Conservation (phyloP, 164 flowering plant species). For the Piper betle region DNA sequence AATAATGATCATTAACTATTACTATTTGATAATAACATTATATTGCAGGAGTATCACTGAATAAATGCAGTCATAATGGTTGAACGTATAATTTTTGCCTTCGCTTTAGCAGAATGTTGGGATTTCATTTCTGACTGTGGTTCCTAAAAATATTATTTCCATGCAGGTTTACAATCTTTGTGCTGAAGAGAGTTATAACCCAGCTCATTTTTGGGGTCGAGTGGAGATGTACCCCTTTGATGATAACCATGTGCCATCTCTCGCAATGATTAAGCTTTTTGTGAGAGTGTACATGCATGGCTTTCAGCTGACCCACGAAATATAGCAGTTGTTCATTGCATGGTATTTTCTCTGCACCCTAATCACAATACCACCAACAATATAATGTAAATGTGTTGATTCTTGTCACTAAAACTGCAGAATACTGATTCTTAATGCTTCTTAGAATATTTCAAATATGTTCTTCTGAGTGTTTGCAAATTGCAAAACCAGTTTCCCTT, state of each 20-base stretch:
- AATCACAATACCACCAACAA: neutral
- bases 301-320: slow-evolving; percentile 50
- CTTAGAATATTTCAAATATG: no score
- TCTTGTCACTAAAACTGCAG: no score
- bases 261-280: slow-evolving; percentile 55
- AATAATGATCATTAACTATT: no score
- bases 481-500: no score
- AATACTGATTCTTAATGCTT: no score
- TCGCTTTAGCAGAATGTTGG: no score
- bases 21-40: no score
- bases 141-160: neutral
- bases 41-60: no score
- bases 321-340: slow-evolving; percentile 73
- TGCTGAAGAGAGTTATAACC: slow-evolving; percentile 53
- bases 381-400: no score
- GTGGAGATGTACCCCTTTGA: slow-evolving; percentile 74
- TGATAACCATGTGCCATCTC: slow-evolving; percentile 76
- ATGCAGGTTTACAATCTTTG: slow-evolving; percentile 66
- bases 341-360: slow-evolving; percentile 29
- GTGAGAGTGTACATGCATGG: slow-evolving; percentile 75
- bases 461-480: no score
- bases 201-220: slow-evolving; percentile 61
- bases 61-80: no score
- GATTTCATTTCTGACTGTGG: neutral
- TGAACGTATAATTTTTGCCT: no score